These are phyloP conservation scores for Lithospermum erythrorhizon DNA, from an alignment of 257 asterid species.

Conservation along the genomic window DNA sequence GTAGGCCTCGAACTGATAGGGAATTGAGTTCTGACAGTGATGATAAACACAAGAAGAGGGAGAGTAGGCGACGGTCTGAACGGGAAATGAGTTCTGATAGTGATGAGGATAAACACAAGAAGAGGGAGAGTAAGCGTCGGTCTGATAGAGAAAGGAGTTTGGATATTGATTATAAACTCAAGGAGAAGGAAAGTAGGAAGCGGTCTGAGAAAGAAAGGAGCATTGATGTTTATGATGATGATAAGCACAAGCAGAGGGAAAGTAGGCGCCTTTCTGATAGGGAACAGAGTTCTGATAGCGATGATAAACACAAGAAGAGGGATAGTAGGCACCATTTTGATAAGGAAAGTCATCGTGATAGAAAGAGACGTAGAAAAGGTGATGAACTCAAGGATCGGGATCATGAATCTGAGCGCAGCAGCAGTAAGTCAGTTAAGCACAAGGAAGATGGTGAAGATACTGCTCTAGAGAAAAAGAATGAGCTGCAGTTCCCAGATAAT, in stretches of 20 bases:
- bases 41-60: constrained; percentile 13
- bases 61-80: constrained; percentile 9
- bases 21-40: background rate
- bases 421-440: constrained; percentile 26
- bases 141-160: constrained; percentile 6
- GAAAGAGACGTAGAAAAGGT: constrained; percentile 13
- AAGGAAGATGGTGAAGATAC: constrained; percentile 37
- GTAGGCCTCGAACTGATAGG: background rate
- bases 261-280: too few species aligned
- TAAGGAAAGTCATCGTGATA: background rate
- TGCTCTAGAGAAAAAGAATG: constrained; percentile 32
- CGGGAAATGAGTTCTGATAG: constrained; percentile 10
- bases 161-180: too few species aligned
- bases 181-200: constrained; percentile 4
- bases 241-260: constrained; percentile 9
- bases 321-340: background rate
- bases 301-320: background rate
- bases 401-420: background rate
- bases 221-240: constrained; percentile 2
- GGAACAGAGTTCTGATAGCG: constrained; percentile 1
- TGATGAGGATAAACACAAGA: constrained; percentile 20
- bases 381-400: too few species aligned
- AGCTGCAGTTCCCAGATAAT: constrained; percentile 21
- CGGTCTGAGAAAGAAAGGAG: constrained; percentile 8
- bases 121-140: constrained; percentile 3